Percentiles rank a stretch among this genome's conserved stretches.
phyloP scores from a whole-genome alignment of 768 basidiomycete species.

The Lentinus brumalis region DNA sequence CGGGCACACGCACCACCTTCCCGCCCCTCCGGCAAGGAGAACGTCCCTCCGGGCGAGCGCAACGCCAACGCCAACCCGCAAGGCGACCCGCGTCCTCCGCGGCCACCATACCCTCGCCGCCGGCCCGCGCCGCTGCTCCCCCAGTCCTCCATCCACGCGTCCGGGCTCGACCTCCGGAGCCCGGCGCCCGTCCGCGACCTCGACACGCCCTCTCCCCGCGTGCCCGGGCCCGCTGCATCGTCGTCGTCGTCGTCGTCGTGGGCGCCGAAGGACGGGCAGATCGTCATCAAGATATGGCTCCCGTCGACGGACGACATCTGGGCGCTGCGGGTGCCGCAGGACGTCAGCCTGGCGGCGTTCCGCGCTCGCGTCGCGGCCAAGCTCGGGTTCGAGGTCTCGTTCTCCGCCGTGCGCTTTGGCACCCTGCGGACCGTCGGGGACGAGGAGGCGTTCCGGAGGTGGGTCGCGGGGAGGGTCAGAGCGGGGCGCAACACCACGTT shows the following conservation, averaged over 20 bases:
- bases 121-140: conserved; percentile 18
- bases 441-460: conserved; percentile 36
- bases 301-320: conserved; percentile 43
- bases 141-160: conserved; percentile 6
- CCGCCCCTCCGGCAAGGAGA: conserved; percentile 20
- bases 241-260: conserved; percentile 23
- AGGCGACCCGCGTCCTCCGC: not conserved
- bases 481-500: conserved; percentile 39
- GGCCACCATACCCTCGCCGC: conserved; percentile 3
- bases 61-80: not conserved
- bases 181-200: conserved; percentile 5
- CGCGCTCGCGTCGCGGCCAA: conserved; percentile 35
- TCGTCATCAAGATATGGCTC: conserved; percentile 42
- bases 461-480: conserved; percentile 36
- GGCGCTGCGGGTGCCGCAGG: conserved; percentile 38
- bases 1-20: not conserved
- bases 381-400: conserved; percentile 38
- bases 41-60: conserved; percentile 8
- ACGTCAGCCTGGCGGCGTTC: conserved; percentile 34
- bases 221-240: not conserved
- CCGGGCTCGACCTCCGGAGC: conserved; percentile 1
- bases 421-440: conserved; percentile 24
- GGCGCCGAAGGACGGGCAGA: conserved; percentile 36
- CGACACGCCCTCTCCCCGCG: not conserved
- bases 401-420: conserved; percentile 32